Evolutionary conservation across 1,284 basidiomycete genomes (phyloP).

Genomic region (Psilocybe mexicana): DNA sequence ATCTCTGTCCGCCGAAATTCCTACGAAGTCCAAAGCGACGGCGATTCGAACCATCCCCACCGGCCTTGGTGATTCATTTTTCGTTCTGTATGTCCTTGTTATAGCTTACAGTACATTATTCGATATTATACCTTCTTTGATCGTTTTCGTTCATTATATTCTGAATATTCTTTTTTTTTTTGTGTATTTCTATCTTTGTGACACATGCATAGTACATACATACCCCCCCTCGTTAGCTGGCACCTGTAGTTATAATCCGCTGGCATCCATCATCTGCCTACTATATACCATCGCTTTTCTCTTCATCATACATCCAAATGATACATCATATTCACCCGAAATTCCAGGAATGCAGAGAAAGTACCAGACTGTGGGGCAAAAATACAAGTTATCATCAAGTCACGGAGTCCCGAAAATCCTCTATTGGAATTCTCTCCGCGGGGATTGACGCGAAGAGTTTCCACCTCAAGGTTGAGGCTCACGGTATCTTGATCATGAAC

Average conservation of each 20-base stretch:
- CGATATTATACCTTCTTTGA: neutral
- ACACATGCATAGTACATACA: slow-evolving; percentile 3
- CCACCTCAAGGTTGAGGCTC: neutral
- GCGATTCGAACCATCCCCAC: slow-evolving; percentile 30
- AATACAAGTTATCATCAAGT: too few species aligned
- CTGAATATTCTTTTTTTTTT: neutral
- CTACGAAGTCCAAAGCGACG: slow-evolving; percentile 25
- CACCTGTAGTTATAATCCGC: slow-evolving; percentile 4
- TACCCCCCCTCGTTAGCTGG: slow-evolving; percentile 1
- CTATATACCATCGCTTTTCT: slow-evolving; percentile 1
- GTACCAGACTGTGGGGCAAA: neutral
- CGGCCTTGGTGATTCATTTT: slow-evolving; percentile 30
- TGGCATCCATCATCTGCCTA: neutral
- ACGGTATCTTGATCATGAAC: neutral
- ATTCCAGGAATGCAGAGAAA: neutral
- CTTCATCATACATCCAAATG: neutral
- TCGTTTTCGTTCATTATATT: slow-evolving; percentile 1
- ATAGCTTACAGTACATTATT: neutral
- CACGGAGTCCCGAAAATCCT: neutral
- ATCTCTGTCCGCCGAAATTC: slow-evolving; percentile 25
- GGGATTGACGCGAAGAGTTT: slow-evolving; percentile 19
- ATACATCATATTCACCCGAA: neutral
- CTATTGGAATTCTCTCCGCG: slow-evolving; percentile 12
- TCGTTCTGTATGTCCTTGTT: slow-evolving; percentile 8
- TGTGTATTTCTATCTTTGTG: neutral